A percentile compares a stretch with the other conserved stretches of the same genome.
phyloP scores from a whole-genome alignment of 345 rosid species.

The Salix viminalis region DNA sequence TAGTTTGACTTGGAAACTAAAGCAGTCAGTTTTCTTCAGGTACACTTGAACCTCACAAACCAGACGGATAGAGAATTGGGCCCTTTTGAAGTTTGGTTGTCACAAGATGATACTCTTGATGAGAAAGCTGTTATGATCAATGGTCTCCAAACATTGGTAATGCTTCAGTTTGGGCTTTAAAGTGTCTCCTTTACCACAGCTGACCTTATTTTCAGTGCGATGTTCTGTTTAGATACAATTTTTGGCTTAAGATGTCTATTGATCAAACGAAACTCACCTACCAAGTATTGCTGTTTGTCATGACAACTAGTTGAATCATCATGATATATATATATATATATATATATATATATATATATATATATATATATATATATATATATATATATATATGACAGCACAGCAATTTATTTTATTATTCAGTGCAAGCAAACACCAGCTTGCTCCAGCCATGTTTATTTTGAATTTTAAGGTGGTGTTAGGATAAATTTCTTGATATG shows the following conservation, averaged over 20 bases:
- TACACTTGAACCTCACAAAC: slow-evolving; percentile 66
- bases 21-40: slow-evolving; percentile 37
- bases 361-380: no score
- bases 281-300: not conserved
- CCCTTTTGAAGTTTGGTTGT: slow-evolving; percentile 73
- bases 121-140: slow-evolving; percentile 67
- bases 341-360: no score
- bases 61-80: slow-evolving; percentile 69
- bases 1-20: slow-evolving; percentile 25
- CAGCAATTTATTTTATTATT: not conserved
- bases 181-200: not conserved
- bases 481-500: not conserved
- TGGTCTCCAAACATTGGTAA: slow-evolving; percentile 85
- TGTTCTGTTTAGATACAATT: not conserved
- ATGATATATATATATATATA: not conserved
- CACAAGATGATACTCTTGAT: slow-evolving; percentile 48
- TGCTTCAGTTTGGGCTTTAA: slow-evolving; percentile 9
- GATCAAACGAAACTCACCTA: not conserved
- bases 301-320: not conserved
- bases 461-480: not conserved
- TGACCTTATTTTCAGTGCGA: not conserved
- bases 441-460: not conserved
- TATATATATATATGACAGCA: not conserved
- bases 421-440: not conserved
- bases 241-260: not conserved